Evolutionary conservation across 768 basidiomycete species (phyloP).

Genomic region (Trametes gibbosa): DNA sequence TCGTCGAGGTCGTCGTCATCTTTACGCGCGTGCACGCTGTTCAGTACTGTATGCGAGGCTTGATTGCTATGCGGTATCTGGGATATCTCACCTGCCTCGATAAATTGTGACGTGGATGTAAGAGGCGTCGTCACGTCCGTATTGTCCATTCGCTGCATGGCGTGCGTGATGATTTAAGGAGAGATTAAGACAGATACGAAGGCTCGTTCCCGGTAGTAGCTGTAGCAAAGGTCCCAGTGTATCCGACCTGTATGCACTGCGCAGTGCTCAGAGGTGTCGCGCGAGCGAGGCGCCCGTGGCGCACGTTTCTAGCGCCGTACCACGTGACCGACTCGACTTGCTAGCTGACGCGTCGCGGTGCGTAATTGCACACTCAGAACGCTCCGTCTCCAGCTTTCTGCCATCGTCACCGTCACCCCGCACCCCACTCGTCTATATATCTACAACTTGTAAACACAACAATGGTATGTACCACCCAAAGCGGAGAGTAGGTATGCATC

Average conservation of each 20-base stretch:
- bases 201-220: neutral
- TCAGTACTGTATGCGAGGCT: neutral
- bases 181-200: neutral
- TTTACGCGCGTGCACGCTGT: neutral
- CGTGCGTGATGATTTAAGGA: neutral
- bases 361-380: slow-evolving; percentile 2
- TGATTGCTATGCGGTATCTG: neutral
- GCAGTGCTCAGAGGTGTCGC: neutral
- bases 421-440: neutral
- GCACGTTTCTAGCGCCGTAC: slow-evolving; percentile 1
- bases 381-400: neutral
- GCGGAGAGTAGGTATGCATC: neutral
- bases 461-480: slow-evolving; percentile 13
- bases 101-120: slow-evolving; percentile 70
- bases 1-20: slow-evolving; percentile 86
- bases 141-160: slow-evolving; percentile 21
- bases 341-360: slow-evolving; percentile 35
- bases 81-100: slow-evolving; percentile 62
- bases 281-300: slow-evolving; percentile 6
- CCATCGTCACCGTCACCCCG: neutral
- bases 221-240: slow-evolving; percentile 6
- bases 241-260: neutral
- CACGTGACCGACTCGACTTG: slow-evolving; percentile 15
- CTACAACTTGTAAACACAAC: neutral
- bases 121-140: slow-evolving; percentile 24